Conservation (phyloP, 129 eudicot species). For the Centella asiatica region DNA sequence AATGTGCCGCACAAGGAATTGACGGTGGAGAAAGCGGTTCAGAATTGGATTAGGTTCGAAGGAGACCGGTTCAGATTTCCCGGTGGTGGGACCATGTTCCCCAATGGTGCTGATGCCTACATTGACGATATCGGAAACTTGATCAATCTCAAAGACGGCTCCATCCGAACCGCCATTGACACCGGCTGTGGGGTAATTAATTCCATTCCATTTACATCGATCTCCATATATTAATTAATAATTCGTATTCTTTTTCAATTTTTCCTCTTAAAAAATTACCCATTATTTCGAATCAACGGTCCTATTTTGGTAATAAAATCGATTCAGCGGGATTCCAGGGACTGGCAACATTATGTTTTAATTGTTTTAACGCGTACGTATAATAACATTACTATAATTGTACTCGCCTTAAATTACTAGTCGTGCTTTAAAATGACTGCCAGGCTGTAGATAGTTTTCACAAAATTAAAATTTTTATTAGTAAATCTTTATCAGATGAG, state of each 20-base stretch:
- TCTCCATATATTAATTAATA: neutral
- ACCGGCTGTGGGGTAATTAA: constrained; percentile 94
- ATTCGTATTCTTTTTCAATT: too few species aligned
- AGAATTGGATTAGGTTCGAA: constrained; percentile 91
- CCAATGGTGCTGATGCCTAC: constrained; percentile 82
- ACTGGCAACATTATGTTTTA: neutral
- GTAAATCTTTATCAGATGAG: too few species aligned
- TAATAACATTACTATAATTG: too few species aligned
- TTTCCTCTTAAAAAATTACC: too few species aligned
- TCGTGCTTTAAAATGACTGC: too few species aligned
- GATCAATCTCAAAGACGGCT: constrained; percentile 77
- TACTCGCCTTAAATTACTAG: too few species aligned
- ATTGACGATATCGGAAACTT: constrained; percentile 82
- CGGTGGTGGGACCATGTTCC: constrained; percentile 99
- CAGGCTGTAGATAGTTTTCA: too few species aligned
- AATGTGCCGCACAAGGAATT: constrained; percentile 88
- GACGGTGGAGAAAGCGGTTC: constrained; percentile 95
- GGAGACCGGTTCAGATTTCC: constrained; percentile 96
- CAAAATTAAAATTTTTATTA: too few species aligned
- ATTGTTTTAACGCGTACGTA: too few species aligned
- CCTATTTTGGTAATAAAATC: constrained; percentile 5
- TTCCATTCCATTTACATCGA: neutral
- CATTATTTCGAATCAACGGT: too few species aligned
- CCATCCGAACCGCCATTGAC: constrained; percentile 92
- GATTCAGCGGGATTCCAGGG: constrained; percentile 5